phyloP scores from a whole-genome alignment of 1,284 basidiomycete genomes.

The Heterobasidion irregulare region DNA sequence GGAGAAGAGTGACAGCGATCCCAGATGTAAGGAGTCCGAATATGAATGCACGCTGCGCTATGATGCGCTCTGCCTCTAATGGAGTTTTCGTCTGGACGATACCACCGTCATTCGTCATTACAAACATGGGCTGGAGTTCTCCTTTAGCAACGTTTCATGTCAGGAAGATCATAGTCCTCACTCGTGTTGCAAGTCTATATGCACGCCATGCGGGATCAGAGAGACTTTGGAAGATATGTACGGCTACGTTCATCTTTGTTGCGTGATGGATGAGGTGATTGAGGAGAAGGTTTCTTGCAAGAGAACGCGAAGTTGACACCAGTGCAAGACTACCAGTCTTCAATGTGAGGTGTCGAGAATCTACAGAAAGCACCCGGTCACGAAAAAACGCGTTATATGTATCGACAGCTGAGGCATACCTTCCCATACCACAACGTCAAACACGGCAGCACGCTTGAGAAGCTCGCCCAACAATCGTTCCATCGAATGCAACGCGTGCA shows the following conservation, averaged over 20 bases:
- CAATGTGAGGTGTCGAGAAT: constrained; percentile 30
- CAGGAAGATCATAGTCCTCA: constrained; percentile 12
- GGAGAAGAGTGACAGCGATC: constrained; percentile 42
- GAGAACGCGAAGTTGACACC: constrained; percentile 32
- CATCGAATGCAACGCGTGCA: constrained; percentile 49
- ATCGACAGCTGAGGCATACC: constrained; percentile 24
- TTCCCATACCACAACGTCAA: constrained; percentile 58
- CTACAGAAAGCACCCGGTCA: constrained; percentile 18
- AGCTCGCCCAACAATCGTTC: constrained; percentile 45
- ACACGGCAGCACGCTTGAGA: constrained; percentile 39
- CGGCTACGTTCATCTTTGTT: constrained; percentile 25
- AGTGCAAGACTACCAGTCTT: constrained; percentile 27
- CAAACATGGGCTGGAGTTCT: constrained; percentile 56
- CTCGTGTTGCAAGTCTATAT: constrained; percentile 35
- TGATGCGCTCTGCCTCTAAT: constrained; percentile 21
- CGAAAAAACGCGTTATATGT: not conserved
- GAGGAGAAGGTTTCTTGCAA: constrained; percentile 45
- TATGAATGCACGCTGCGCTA: constrained; percentile 43
- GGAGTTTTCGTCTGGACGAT: constrained; percentile 10
- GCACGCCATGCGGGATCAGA: constrained; percentile 39
- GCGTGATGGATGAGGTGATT: constrained; percentile 45
- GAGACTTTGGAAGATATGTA: constrained; percentile 36
- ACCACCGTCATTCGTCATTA: constrained; percentile 49
- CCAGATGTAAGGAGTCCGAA: constrained; percentile 36
- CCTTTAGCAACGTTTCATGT: constrained; percentile 3